Evolutionary conservation across 306 rosid genomes (phyloP), one percentile per base, ranked within the genome.

Genomic region (Macrotyloma uniflorum): DNA sequence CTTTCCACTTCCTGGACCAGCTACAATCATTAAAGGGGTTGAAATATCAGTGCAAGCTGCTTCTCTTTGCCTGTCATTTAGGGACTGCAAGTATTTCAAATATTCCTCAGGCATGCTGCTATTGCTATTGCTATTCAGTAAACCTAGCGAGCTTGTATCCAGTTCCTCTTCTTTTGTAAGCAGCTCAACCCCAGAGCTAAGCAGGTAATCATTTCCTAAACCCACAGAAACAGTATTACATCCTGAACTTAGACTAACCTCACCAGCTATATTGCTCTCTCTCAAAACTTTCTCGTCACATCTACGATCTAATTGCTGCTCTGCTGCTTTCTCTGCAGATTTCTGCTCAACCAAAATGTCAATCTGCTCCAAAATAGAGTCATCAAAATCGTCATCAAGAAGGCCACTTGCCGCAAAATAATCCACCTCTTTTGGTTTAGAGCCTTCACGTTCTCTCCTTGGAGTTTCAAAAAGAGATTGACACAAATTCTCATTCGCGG

Each of bases 1-100:
- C 97, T 94, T 94, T 82, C 98, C 97, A 82, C 98, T 94, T 86
- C 98, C 98, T 1, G 98, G 98, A 43, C 98, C 98, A 73, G 98
- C 97, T 35, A 87, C 86, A 79, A 94, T 90, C 90, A 94, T 88
- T 72, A 94, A 83, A 19, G 98, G 98, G 58, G 72, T 79, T 3
- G 97, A 93, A 83, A 89, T 88, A 72, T 92, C 88, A 70, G 83
- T 59, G 78, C 97, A 94, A 70, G 93, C 97, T 23, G 98, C 98
- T 77, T 94, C 97, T 77, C 93, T 83, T 63, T 94, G 98, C 79
- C 90, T 82, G 7, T 90, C 98, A 77, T 94, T 94, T 20, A 92
- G 77, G 66, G 94, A 88, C 63, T 73, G 66, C 78, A 92, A 69
- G 72, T 92, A 92, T 67, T 88, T 92, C 0, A 68, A 77, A 75